A percentile compares a stretch with the other conserved stretches of the same genome.
These are phyloP conservation scores for Phaseolus lunatus DNA, from an alignment of 306 rosid species.

Conservation along the genomic window DNA sequence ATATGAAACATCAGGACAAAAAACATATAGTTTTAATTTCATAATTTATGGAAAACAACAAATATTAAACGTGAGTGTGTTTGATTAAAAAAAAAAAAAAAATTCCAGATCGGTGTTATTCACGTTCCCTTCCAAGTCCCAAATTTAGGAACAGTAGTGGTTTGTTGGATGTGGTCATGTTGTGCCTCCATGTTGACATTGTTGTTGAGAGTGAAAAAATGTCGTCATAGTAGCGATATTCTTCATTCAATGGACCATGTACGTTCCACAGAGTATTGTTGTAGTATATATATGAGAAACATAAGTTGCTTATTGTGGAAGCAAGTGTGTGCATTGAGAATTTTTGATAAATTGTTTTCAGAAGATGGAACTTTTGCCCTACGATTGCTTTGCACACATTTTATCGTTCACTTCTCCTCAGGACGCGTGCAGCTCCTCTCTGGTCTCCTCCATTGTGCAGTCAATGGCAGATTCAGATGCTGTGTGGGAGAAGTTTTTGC, in stretches of 20 bases:
- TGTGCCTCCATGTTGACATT: slow-evolving; percentile 52
- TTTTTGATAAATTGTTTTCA: neutral
- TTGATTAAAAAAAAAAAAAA: neutral
- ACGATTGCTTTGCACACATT: slow-evolving; percentile 65
- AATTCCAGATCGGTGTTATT: neutral
- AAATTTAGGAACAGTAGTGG: neutral
- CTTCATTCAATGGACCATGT: neutral
- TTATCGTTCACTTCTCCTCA: slow-evolving; percentile 60
- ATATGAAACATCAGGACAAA: neutral
- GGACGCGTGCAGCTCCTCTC: slow-evolving; percentile 53
- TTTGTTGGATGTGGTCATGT: slow-evolving; percentile 53
- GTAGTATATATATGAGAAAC: neutral
- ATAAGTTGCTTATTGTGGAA: neutral
- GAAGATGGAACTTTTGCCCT: slow-evolving; percentile 54
- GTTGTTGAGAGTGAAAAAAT: slow-evolving; percentile 15
- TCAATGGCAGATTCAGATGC: slow-evolving; percentile 56
- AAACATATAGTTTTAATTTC: neutral
- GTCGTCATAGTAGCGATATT: slow-evolving; percentile 62
- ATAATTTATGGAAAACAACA: neutral
- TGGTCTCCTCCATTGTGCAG: slow-evolving; percentile 40
- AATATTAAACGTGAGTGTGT: neutral
- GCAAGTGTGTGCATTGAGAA: slow-evolving; percentile 5
- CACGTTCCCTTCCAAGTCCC: neutral
- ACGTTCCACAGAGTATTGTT: neutral
- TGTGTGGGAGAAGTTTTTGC: slow-evolving; percentile 63